phyloP scores from a whole-genome alignment of 2,329 filamentous ascomycete genomes.

The Stagonosporopsis rhizophila region DNA sequence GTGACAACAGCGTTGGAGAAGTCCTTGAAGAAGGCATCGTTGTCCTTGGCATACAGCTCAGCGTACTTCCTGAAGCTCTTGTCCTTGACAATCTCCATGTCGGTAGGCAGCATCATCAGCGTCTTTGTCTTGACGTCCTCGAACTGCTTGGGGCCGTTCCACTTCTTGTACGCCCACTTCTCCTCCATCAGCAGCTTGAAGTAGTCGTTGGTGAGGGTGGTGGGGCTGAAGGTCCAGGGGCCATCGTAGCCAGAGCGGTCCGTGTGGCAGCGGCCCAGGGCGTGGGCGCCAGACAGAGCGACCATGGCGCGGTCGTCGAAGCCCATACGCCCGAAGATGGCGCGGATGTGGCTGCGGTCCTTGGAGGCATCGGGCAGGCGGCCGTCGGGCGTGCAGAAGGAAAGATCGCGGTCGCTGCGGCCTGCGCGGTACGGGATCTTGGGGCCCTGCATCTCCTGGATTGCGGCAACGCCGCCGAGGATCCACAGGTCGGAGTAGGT shows the following conservation, averaged over 20 bases:
- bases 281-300: slow-evolving; percentile 84
- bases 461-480: slow-evolving; percentile 79
- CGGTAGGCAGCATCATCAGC: slow-evolving; percentile 97
- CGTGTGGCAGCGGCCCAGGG: slow-evolving; percentile 83
- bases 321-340: slow-evolving; percentile 96
- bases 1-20: slow-evolving; percentile 80
- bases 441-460: slow-evolving; percentile 96
- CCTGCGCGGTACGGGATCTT: slow-evolving; percentile 87
- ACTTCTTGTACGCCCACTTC: slow-evolving; percentile 98
- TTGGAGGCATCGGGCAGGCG: slow-evolving; percentile 84
- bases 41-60: slow-evolving; percentile 89
- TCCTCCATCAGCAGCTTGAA: slow-evolving; percentile 86
- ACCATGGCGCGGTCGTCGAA: slow-evolving; percentile 98
- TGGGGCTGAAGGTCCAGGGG: slow-evolving; percentile 81
- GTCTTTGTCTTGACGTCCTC: slow-evolving; percentile 86
- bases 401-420: slow-evolving; percentile 77
- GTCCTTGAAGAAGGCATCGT: slow-evolving; percentile 91
- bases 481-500: slow-evolving; percentile 97
- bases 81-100: slow-evolving; percentile 86
- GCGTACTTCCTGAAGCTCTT: slow-evolving; percentile 82
- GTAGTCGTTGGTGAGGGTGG: slow-evolving; percentile 90
- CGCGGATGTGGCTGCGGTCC: slow-evolving; percentile 79
- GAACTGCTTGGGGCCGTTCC: slow-evolving; percentile 90
- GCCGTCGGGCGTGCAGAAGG: slow-evolving; percentile 91
- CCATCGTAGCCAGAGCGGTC: slow-evolving; percentile 88